Evolutionary conservation across 208 protist species (phyloP).

Genomic region (Leishmania lainsoni): DNA sequence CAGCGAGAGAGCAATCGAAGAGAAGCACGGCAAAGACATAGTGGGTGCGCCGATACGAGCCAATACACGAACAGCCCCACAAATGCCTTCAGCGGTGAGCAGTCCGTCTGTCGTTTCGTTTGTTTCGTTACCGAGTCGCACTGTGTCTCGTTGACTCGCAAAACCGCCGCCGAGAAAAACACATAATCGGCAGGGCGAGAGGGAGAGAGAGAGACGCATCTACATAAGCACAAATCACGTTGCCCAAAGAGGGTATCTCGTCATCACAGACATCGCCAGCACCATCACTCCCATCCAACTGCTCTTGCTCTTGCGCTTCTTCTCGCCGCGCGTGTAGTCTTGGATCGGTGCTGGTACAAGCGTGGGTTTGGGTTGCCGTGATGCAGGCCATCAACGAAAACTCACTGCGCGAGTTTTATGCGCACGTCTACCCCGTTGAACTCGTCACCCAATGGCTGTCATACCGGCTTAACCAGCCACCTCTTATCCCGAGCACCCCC

Average conservation of each 20-base stretch:
- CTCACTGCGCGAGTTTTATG: conserved; percentile 86
- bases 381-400: conserved; percentile 66
- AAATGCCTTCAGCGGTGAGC: not conserved
- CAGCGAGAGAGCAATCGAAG: not conserved
- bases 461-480: conserved; percentile 42
- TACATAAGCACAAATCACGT: not conserved
- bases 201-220: not conserved
- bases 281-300: not conserved
- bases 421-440: conserved; percentile 86
- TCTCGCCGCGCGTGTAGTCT: not conserved
- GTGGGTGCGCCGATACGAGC: not conserved
- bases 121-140: too few relatives aligned
- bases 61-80: not conserved
- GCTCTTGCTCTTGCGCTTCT: not conserved
- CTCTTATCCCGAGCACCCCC: not conserved
- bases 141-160: not conserved
- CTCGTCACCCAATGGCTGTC: conserved; percentile 81
- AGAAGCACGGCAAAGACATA: not conserved
- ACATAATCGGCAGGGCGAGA: not conserved
- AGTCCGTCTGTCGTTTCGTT: too few relatives aligned
- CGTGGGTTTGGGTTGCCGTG: not conserved
- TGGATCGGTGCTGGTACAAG: not conserved
- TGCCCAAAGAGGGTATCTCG: not conserved
- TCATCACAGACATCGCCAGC: not conserved
- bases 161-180: not conserved